Percentiles rank a stretch among this genome's conserved stretches.
Evolutionary conservation across 1,284 basidiomycete species (phyloP).

Genomic region (Naganishia liquefaciens): DNA sequence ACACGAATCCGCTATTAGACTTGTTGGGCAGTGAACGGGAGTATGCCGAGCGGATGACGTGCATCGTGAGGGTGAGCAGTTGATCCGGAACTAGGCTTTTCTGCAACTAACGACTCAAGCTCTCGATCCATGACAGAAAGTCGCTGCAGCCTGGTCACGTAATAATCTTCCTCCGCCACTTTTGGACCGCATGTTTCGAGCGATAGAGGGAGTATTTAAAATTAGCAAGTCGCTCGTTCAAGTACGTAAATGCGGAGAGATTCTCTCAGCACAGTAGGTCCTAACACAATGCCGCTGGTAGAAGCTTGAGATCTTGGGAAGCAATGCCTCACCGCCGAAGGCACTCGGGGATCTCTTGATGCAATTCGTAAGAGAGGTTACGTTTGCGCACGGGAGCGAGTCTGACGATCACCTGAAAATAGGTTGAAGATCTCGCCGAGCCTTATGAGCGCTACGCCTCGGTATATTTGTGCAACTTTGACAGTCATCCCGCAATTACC

Average conservation of each 20-base stretch:
- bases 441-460: slow-evolving; percentile 82
- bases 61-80: slow-evolving; percentile 80
- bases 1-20: slow-evolving; percentile 67
- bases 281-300: slow-evolving; percentile 47
- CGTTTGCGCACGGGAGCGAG: no score
- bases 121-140: slow-evolving; percentile 64
- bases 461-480: slow-evolving; percentile 75
- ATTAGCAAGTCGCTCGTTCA: slow-evolving; percentile 77
- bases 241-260: slow-evolving; percentile 57
- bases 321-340: slow-evolving; percentile 90
- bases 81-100: neutral
- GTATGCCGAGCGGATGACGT: slow-evolving; percentile 88
- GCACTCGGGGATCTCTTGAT: slow-evolving; percentile 93
- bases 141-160: slow-evolving; percentile 94
- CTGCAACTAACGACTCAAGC: slow-evolving; percentile 3
- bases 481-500: slow-evolving; percentile 75
- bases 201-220: slow-evolving; percentile 87
- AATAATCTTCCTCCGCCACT: slow-evolving; percentile 89
- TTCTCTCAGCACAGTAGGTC: no score
- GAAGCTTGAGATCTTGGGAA: slow-evolving; percentile 92
- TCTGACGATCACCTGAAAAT: slow-evolving; percentile 33
- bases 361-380: slow-evolving; percentile 82
- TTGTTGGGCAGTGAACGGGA: slow-evolving; percentile 89
- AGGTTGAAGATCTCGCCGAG: slow-evolving; percentile 86
- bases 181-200: slow-evolving; percentile 91